Conservation (phyloP, 768 basidiomycete species). For the Panaeolus cyanescens region DNA sequence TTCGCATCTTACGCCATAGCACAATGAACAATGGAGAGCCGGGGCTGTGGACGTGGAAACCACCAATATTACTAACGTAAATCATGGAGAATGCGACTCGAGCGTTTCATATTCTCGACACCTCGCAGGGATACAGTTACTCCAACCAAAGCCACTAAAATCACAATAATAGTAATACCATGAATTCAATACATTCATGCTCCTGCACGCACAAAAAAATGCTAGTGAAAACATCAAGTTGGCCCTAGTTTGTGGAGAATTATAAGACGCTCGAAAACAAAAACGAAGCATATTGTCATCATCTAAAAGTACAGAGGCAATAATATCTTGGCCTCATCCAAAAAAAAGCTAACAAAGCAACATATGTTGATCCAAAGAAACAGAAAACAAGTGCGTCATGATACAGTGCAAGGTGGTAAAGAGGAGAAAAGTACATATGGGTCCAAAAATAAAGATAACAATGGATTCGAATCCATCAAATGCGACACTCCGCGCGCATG, state of each 20-base stretch:
- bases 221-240: not conserved
- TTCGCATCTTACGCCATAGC: not conserved
- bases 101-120: too few relatives aligned
- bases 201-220: not conserved
- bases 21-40: not conserved
- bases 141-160: too few relatives aligned
- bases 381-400: not conserved
- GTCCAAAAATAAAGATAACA: constrained; percentile 3
- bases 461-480: not conserved
- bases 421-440: not conserved
- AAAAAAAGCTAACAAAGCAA: not conserved
- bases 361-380: not conserved
- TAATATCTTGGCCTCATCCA: not conserved
- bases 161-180: not conserved
- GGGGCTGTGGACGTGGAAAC: not conserved
- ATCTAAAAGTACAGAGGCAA: not conserved
- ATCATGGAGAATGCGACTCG: too few relatives aligned
- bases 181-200: too few relatives aligned
- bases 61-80: too few relatives aligned
- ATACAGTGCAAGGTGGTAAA: not conserved
- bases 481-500: not conserved
- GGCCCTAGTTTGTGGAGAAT: not conserved
- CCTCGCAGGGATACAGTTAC: too few relatives aligned
- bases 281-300: not conserved
- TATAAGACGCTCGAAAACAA: not conserved